Conservation (phyloP, 139 green algal species). For the Trebouxia sp. region DNA sequence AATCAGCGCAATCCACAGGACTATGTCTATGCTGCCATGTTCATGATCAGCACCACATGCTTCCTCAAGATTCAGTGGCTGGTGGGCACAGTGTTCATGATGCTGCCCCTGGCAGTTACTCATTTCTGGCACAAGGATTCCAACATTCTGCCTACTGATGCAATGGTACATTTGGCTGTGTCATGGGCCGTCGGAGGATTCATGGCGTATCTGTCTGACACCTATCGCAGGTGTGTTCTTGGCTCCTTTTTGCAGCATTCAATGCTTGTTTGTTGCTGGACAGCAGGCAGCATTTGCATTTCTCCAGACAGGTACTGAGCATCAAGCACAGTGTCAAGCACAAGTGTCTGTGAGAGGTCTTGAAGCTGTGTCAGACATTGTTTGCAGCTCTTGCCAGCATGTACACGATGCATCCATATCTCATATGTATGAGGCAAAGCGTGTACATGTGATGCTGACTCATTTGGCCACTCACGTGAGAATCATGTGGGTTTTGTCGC, state of each 20-base stretch:
- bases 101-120: slow-evolving; percentile 43
- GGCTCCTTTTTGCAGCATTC: not conserved
- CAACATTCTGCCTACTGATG: slow-evolving; percentile 55
- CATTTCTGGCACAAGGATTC: slow-evolving; percentile 27
- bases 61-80: slow-evolving; percentile 63
- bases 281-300: too few species aligned
- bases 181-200: slow-evolving; percentile 74
- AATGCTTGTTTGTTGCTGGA: too few species aligned
- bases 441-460: too few species aligned
- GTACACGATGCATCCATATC: too few species aligned
- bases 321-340: too few species aligned
- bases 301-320: too few species aligned
- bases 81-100: slow-evolving; percentile 54
- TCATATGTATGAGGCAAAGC: too few species aligned
- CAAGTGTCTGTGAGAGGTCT: too few species aligned
- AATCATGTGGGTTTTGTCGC: too few species aligned
- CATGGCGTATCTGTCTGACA: slow-evolving; percentile 79
- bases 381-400: too few species aligned
- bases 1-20: slow-evolving; percentile 26
- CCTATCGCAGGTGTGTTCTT: slow-evolving; percentile 56
- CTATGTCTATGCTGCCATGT: slow-evolving; percentile 64
- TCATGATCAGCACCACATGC: slow-evolving; percentile 78
- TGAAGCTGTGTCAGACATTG: not conserved
- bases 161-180: slow-evolving; percentile 68
- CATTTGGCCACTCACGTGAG: too few species aligned